These are phyloP conservation scores for Cryptococcus wingfieldii DNA, from an alignment of 1,284 basidiomycete species.

Conservation along the genomic window DNA sequence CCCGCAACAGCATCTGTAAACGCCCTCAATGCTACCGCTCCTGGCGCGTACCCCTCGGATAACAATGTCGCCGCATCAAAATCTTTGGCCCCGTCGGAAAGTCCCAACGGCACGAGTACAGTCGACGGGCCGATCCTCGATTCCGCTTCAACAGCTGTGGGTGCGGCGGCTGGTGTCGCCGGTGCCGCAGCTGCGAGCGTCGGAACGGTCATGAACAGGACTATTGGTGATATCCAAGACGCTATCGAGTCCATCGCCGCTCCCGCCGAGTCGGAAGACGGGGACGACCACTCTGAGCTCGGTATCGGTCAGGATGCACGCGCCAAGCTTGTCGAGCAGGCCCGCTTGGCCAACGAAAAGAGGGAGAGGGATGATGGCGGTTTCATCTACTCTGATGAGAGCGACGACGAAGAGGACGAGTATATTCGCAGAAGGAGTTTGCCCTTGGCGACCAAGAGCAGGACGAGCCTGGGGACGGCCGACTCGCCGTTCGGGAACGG, in stretches of 20 bases:
- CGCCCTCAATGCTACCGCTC: background rate
- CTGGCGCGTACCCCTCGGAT: slow-evolving; percentile 8
- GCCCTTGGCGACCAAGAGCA: slow-evolving; percentile 1
- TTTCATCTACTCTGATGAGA: slow-evolving; percentile 48
- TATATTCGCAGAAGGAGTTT: slow-evolving; percentile 3
- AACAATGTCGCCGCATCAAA: slow-evolving; percentile 26
- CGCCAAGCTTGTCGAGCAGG: slow-evolving; percentile 67
- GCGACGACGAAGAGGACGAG: slow-evolving; percentile 47
- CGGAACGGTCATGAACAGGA: slow-evolving; percentile 65
- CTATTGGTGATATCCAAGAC: slow-evolving; percentile 79
- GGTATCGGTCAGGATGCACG: slow-evolving; percentile 59
- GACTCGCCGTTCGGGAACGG: slow-evolving; percentile 12
- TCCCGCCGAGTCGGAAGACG: slow-evolving; percentile 44
- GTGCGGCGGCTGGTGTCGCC: background rate
- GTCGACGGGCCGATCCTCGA: slow-evolving; percentile 27
- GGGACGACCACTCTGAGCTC: slow-evolving; percentile 53
- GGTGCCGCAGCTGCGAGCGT: slow-evolving; percentile 14
- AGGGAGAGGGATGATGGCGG: slow-evolving; percentile 52
- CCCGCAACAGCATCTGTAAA: background rate
- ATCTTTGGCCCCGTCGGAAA: slow-evolving; percentile 20
- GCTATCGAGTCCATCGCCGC: slow-evolving; percentile 72
- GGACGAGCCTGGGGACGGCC: slow-evolving; percentile 1
- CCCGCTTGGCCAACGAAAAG: slow-evolving; percentile 54
- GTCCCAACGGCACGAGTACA: slow-evolving; percentile 12
- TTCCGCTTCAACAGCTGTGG: slow-evolving; percentile 19